Evolutionary conservation across 2,329 filamentous ascomycete species (phyloP), one percentile per base, ranked within the genome.

Genomic region (Botryosphaeria dothidea): DNA sequence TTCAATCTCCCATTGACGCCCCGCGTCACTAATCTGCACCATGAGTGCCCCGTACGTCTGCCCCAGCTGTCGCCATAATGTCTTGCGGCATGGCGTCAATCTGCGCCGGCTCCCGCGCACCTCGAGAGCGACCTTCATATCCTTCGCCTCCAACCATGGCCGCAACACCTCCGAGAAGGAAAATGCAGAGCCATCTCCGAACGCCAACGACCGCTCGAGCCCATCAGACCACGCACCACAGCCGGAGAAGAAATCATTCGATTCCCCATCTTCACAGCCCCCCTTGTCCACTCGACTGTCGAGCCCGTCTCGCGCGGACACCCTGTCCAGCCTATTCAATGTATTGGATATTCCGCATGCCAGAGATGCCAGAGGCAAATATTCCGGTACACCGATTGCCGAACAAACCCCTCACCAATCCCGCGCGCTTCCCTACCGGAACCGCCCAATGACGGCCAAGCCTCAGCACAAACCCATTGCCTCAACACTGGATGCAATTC

Each of bases 21-120:
- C 36, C 25, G 27, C 17, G 25, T 19, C 25, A 8, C 19, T 57
- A 29, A n/a, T 27, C 23, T 19, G 36, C 38, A 45, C 19, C 51
- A 64, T 65, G 63, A 60, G 45, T 29, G 29, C 46, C n/a, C 54
- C 54, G n/a, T 65, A 65, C n/a, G 34, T 65, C 27, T 65, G 63
- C 27, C 63, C 63, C 13, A 48, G 45, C 56, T 65, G 63, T 34
- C 52, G 63, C n/a, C 63, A 21, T 23, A 65, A 65, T 29, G 52
- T 29, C 13, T 13, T 58, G 43, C 51, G 52, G n/a, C 51, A 43
- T 34, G n/a, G 19, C 11, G 31, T 11, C n/a, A 17, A 8, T 23
- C 23, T 51, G 11, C 61, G 61, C 25, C 5, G 48, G 7, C 46
- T 63, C 6, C 17, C 36, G 9, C 61, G 21, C 19, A 34, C 61